Base-by-base conservation (phyloP, 2,329 filamentous ascomycete species). In the Parascedosporium putredinis region DNA sequence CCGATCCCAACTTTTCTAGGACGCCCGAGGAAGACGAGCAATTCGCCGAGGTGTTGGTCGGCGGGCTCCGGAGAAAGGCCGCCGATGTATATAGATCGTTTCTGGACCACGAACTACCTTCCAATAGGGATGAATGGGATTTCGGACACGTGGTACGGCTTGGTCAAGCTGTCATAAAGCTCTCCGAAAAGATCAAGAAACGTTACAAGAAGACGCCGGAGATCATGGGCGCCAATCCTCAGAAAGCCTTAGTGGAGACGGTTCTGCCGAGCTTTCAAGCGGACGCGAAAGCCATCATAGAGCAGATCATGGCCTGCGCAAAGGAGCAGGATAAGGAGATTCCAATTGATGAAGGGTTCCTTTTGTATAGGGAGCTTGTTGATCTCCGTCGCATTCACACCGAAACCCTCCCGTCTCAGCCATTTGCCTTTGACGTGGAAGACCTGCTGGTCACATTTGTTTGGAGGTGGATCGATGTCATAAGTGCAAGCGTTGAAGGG, bases 61-160 rank as follows among this genome's bases (percentile, higher is more conserved):
- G 85, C 46, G 85, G 83, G 2, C 73, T 97, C 43, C 76, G 78
- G 47, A 74, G 84, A 54, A 85, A 84, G 59, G 90, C 91, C 6
- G 78, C 78, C 16, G 79, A 83, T n/a, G 83, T 84, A 4, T 97
- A 98, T 62, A 79, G 84, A 50, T 79, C 78, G 24, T 82, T 90
- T 55, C 78, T 97, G 45, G 79, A 90, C 52, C 81, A 83, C 54
- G 79, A 90, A 59, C 83, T 98, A 1, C 89, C 90, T 1, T 77
- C 85, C 29, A 79, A 84, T 50, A 83, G 88, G 57, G 81, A 89
- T 55, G 77, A 87, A 46, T 96, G 93, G 90, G 81, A 96, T 57
- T 91, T 95, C 62, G 85, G 79, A 54, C 88, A 97, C 64, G 84
- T 97, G 51, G 88, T 96, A 52, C 81, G 90, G 60, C 78, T 98